Base-by-base conservation (phyloP, 345 rosid species). In the Boechera divaricarpa region DNA sequence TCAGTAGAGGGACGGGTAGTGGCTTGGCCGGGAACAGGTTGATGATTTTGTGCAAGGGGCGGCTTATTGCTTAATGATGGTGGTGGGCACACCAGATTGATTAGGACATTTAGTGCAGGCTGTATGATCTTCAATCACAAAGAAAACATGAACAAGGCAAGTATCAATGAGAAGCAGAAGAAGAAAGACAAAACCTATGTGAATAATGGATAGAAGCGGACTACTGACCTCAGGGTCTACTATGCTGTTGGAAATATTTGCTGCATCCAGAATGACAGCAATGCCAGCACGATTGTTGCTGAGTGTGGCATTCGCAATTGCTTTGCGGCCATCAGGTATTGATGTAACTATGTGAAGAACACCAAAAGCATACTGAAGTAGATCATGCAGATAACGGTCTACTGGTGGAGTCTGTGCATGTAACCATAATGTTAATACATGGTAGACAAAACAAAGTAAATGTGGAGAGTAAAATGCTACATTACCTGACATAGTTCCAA, bases 11-110 rank as follows among this genome's bases (percentile, higher is more conserved):
- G 80, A 72, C 92, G 79, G 67, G 55, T 33, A 72, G 83, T 75
- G 64, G 79, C 60, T 80, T 85, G 97, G 47, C 76, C 84, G 63
- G 87, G 69, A 51, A 52, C 68, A 72, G 69, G 73, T 15, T 71
- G 80, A 45, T 77, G 61, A 64, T 54, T 67, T 65, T 66, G 77
- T 53, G 70, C 67, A 78, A 73, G 73, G 63, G 92, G 81, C 29
- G 92, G 90, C 79, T 86, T 95, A 62, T 90, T 90, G 86, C 97
- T 95, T 72, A 95, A 85, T 67, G 99, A 92, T 83, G 99, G 99
- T 5, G 99, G 99, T 45, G 98, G 97, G 69, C 99, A 95, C 74
- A 95, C 99, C 79, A 95, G 93, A 81, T 91, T 92, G 83, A 95
- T 87, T 61, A 95, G 83, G 73, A 92, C 96, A 83, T 86, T 91